These are phyloP conservation scores for Sanguinoderma infundibulare DNA, from an alignment of 1,284 basidiomycete genomes.

Conservation along the genomic window DNA sequence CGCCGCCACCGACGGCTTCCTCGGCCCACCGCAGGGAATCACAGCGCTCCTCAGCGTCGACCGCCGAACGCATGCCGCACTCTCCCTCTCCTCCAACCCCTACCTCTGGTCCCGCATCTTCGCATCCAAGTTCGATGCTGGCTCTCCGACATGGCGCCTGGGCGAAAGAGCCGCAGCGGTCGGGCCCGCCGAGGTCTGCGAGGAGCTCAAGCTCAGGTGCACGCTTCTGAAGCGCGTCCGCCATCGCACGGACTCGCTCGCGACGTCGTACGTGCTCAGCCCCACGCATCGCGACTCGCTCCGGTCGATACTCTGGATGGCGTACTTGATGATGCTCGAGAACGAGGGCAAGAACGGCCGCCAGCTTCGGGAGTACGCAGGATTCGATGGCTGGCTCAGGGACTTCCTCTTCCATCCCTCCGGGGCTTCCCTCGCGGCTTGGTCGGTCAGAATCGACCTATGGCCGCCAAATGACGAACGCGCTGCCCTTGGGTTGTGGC, in stretches of 20 bases:
- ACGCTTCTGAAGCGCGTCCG: conserved; percentile 56
- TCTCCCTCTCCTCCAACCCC: conserved; percentile 40
- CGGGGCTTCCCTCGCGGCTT: conserved; percentile 39
- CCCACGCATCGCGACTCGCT: conserved; percentile 34
- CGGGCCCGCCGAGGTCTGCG: conserved; percentile 34
- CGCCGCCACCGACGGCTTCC: conserved; percentile 34
- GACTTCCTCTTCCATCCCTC: conserved; percentile 41
- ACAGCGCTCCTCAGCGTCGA: conserved; percentile 44
- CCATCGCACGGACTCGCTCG: conserved; percentile 40
- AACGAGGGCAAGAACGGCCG: conserved; percentile 55
- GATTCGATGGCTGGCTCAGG: conserved; percentile 41
- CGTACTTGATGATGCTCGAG: conserved; percentile 61
- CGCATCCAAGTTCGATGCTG: conserved; percentile 45
- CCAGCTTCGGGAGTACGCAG: conserved; percentile 46
- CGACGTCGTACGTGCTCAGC: conserved; percentile 19
- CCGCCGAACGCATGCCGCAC: conserved; percentile 37
- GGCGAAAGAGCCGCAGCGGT: conserved; percentile 17
- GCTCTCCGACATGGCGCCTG: conserved; percentile 34
- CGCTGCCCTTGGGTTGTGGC: conserved; percentile 43
- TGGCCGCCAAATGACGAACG: conserved; percentile 42
- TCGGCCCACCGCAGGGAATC: conserved; percentile 39
- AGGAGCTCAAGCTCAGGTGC: conserved; percentile 55
- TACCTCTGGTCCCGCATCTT: conserved; percentile 53
- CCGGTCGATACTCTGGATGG: conserved; percentile 49
- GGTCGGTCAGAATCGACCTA: conserved; percentile 31